Conservation (phyloP, 352 stramenopile genomes). For the Phytopythium cucurbitacearum region DNA sequence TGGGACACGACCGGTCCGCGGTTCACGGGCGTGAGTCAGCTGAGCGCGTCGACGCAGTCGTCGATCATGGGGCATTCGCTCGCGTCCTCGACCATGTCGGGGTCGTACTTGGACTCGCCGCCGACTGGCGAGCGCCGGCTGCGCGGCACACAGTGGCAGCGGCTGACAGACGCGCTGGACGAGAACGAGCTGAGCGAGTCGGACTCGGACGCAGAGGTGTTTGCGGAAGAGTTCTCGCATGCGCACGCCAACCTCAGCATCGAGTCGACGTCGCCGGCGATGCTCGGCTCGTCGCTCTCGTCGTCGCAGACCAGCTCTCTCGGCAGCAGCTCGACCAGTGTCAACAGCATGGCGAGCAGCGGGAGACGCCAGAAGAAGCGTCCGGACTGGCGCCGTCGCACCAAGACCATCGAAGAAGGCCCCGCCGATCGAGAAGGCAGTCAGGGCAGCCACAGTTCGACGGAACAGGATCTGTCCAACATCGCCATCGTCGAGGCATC, state of each 20-base stretch:
- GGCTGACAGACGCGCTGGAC: constrained; percentile 28
- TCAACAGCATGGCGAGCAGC: constrained; percentile 16
- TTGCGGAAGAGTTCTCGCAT: constrained; percentile 41
- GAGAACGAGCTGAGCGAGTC: constrained; percentile 44
- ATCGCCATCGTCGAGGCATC: constrained; percentile 40
- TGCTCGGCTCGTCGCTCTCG: constrained; percentile 19
- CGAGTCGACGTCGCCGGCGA: constrained; percentile 23
- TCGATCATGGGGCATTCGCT: constrained; percentile 35
- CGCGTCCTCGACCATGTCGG: constrained; percentile 25
- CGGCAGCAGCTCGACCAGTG: constrained; percentile 11
- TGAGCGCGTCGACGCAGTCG: constrained; percentile 40
- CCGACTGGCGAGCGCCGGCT: constrained; percentile 12
- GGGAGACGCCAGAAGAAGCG: constrained; percentile 25
- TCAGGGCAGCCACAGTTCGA: constrained; percentile 1
- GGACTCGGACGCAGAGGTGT: constrained; percentile 31
- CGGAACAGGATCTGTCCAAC: not conserved
- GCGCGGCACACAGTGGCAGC: constrained; percentile 12
- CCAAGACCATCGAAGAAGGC: constrained; percentile 31
- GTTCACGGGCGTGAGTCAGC: constrained; percentile 53
- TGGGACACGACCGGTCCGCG: constrained; percentile 56
- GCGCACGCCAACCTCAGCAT: constrained; percentile 22
- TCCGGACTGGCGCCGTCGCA: constrained; percentile 31
- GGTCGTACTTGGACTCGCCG: constrained; percentile 41
- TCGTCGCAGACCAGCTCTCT: constrained; percentile 24
- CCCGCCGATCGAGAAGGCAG: not conserved